Evolutionary conservation across 2,329 filamentous ascomycete species (phyloP).

Genomic region (Colletotrichum siamense): DNA sequence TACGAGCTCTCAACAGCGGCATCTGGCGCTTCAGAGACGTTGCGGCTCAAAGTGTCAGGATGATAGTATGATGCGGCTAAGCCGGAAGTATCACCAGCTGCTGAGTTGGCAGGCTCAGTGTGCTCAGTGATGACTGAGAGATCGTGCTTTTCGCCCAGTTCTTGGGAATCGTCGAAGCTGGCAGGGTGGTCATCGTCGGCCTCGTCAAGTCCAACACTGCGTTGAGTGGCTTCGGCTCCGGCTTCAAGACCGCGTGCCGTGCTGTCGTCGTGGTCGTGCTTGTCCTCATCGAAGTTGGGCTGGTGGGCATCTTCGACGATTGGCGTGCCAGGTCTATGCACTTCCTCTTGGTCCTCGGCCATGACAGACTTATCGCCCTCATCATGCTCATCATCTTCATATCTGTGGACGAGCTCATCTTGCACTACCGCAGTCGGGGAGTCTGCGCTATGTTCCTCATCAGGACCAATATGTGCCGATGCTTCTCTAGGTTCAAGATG

Average conservation of each 20-base stretch:
- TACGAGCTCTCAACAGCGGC: not conserved
- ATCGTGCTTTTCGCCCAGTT: not conserved
- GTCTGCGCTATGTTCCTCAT: not conserved
- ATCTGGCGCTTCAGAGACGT: not conserved
- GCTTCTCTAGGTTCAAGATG: not conserved
- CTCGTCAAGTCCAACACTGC: not conserved
- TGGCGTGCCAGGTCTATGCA: not conserved
- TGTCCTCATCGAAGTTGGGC: not conserved
- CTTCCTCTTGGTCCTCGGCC: not conserved
- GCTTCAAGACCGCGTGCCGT: not conserved
- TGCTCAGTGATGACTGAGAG: slow-evolving; percentile 5
- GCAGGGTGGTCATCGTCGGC: not conserved
- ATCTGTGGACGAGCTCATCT: not conserved
- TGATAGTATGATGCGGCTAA: not conserved
- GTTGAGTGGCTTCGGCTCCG: not conserved
- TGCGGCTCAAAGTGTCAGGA: not conserved
- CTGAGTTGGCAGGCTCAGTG: not conserved
- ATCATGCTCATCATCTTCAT: not conserved
- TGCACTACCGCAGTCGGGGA: not conserved
- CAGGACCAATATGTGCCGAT: fast-evolving
- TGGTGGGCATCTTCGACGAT: not conserved
- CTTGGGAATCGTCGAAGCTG: not conserved
- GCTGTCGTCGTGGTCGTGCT: not conserved
- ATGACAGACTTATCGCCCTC: not conserved
- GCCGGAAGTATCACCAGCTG: not conserved